Evolutionary conservation across 176 grass and related monocot genomes (phyloP), one percentile per base, ranked within the genome.

Genomic region (Eragrostis curvula): DNA sequence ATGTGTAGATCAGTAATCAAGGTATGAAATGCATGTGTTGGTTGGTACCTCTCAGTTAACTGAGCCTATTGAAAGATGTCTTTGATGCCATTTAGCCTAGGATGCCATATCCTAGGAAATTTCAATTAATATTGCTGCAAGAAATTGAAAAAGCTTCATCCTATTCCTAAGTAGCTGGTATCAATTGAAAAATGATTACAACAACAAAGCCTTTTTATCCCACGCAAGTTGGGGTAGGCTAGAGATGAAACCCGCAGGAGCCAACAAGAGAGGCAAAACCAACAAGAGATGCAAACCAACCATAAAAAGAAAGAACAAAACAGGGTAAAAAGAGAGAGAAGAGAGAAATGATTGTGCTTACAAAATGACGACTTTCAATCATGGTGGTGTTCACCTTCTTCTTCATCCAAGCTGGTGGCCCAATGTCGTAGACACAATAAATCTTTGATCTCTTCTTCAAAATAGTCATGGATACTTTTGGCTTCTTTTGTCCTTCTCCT

Each of bases 331-430:
- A n/a, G n/a, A n/a, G n/a, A n/a, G n/a, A n/a, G n/a, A n/a, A n/a
- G n/a, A n/a, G n/a, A n/a, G n/a, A 68, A 21, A 44, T 39, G 62
- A 39, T 17, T 65, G 62, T 68, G 20, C 66, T 68, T 68, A 68
- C 66, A 43, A 68, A 20, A n/a, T 44, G 42, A 2, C 4, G 32
- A 2, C 13, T 44, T 44, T 68, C 21, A 12, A 68, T 68, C 23
- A 40, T 8, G 4, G 1, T 23, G 39, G 9, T 14, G 42, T 23
- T 44, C 40, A 68, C 44, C 66, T 68, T 21, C 32, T 36, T 36
- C 66, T 68, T 68, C 23, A 68, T n/a, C 66, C 66, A 68, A 44
- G 66, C 66, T 13, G 66, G 66, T 1, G 66, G 66, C 6, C 66
- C 18, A 68, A 68, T 68, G 1, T 68, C 66, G 32, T 12, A 68